Evolutionary conservation across 2,329 filamentous ascomycete species (phyloP).

Genomic region (Trichoderma simmonsii): DNA sequence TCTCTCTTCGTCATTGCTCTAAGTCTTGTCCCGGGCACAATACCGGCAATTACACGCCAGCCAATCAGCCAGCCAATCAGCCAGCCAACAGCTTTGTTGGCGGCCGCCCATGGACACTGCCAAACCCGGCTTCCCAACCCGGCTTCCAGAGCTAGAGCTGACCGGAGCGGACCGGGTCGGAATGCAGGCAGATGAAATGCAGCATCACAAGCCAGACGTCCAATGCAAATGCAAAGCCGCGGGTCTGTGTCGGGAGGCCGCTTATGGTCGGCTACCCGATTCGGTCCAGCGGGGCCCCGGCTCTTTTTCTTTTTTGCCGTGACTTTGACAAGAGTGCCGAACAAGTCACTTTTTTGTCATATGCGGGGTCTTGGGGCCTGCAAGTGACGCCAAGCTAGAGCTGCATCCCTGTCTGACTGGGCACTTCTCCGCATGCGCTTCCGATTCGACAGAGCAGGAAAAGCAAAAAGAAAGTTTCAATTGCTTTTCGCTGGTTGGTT

Average conservation of each 20-base stretch:
- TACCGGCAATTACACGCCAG: background rate
- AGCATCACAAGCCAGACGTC: background rate
- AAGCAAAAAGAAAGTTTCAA: background rate
- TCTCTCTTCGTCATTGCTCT: background rate
- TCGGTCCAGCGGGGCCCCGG: conserved; percentile 12
- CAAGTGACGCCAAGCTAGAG: conserved; percentile 5
- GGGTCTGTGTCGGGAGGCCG: conserved; percentile 1
- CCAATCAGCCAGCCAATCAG: background rate
- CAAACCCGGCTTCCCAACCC: background rate
- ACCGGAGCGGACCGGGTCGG: conserved; percentile 18
- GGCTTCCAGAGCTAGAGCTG: background rate
- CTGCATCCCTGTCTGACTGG: conserved; percentile 9
- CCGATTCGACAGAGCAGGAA: conserved; percentile 1
- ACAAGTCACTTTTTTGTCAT: background rate
- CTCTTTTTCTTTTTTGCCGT: background rate
- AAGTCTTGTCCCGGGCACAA: background rate
- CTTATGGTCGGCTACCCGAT: conserved; percentile 18
- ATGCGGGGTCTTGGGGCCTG: background rate
- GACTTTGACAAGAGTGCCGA: background rate
- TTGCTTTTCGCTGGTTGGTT: background rate
- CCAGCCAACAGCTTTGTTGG: background rate
- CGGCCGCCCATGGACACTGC: background rate
- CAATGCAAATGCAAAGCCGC: background rate
- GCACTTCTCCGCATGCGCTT: conserved; percentile 12
- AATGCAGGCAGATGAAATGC: background rate